phyloP scores from a whole-genome alignment of 1,139 yeast genomes.

The Yamadazyma trypodendri region DNA sequence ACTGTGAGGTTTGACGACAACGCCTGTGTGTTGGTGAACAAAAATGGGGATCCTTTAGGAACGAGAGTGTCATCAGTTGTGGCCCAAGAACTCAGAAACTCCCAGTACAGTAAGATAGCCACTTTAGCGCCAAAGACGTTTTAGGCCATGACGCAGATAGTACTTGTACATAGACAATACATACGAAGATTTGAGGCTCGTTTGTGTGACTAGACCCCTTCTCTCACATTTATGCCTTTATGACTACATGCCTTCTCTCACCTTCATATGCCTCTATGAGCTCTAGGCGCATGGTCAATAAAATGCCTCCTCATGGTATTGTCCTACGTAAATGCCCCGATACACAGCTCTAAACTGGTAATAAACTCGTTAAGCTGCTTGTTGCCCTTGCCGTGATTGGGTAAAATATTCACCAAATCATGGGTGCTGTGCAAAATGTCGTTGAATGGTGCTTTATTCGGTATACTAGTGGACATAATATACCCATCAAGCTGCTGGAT shows the following conservation, averaged over 20 bases:
- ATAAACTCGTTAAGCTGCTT: conserved; percentile 22
- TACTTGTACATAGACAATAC: conserved; percentile 5
- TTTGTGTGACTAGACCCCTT: no score
- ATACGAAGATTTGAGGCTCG: no score
- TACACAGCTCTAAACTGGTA: conserved; percentile 23
- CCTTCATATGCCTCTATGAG: no score
- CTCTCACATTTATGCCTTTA: no score
- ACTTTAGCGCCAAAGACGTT: conserved; percentile 88
- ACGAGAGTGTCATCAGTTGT: conserved; percentile 91
- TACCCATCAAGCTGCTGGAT: conserved; percentile 15
- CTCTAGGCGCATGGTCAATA: no score
- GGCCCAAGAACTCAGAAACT: conserved; percentile 85
- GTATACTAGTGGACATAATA: conserved; percentile 7
- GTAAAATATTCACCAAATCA: conserved; percentile 19
- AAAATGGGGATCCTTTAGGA: conserved; percentile 91
- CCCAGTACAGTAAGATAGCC: conserved; percentile 82
- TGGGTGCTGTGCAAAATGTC: conserved; percentile 17
- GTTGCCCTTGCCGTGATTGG: conserved; percentile 15
- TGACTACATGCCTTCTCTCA: no score
- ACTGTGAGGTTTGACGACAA: conserved; percentile 89
- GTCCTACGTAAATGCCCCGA: conserved; percentile 20
- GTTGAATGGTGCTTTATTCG: conserved; percentile 11
- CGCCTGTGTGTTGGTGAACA: conserved; percentile 92
- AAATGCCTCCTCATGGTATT: no score
- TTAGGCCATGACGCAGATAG: conserved; percentile 24